A percentile compares a stretch with the other conserved stretches of the same genome.
These are phyloP conservation scores for Silybum marianum DNA, from an alignment of 129 eudicot species.

Conservation along the genomic window DNA sequence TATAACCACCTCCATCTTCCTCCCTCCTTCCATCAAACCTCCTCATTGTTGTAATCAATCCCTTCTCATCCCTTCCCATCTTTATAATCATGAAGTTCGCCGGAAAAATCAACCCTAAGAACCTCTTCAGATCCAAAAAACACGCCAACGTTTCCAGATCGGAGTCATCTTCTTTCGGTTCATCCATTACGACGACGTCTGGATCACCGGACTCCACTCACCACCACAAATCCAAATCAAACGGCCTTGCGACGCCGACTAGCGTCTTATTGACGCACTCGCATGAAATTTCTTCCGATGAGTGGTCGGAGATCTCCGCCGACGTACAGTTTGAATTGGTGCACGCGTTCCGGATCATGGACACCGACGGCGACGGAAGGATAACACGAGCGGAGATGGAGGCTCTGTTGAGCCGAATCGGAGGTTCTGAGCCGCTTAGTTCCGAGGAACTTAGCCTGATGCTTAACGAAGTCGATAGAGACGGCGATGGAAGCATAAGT, in stretches of 20 bases:
- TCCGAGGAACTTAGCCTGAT: constrained; percentile 55
- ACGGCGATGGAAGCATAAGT: constrained; percentile 83
- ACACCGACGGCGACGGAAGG: constrained; percentile 65
- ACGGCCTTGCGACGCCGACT: constrained; percentile 53
- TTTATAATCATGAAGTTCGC: constrained; percentile 42
- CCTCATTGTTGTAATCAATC: background rate
- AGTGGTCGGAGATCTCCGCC: constrained; percentile 35
- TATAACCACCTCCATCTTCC: constrained; percentile 59
- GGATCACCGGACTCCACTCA: constrained; percentile 36
- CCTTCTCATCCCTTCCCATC: background rate
- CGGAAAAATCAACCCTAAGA: constrained; percentile 41
- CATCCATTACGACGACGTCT: constrained; percentile 51
- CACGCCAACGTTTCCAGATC: constrained; percentile 59
- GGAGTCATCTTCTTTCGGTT: constrained; percentile 48
- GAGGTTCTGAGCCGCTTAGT: constrained; percentile 34
- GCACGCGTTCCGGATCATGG: constrained; percentile 68
- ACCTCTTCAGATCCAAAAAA: constrained; percentile 42
- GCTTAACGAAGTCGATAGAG: constrained; percentile 58
- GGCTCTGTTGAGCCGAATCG: constrained; percentile 46
- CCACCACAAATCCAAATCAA: constrained; percentile 13
- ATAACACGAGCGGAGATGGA: constrained; percentile 50
- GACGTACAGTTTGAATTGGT: constrained; percentile 30
- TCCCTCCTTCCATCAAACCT: constrained; percentile 28
- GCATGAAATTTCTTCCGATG: constrained; percentile 30
- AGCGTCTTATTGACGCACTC: constrained; percentile 46